A percentile compares a stretch with the other conserved stretches of the same genome.
Evolutionary conservation across 1,284 basidiomycete species (phyloP).

Genomic region (Schizophyllum amplum): DNA sequence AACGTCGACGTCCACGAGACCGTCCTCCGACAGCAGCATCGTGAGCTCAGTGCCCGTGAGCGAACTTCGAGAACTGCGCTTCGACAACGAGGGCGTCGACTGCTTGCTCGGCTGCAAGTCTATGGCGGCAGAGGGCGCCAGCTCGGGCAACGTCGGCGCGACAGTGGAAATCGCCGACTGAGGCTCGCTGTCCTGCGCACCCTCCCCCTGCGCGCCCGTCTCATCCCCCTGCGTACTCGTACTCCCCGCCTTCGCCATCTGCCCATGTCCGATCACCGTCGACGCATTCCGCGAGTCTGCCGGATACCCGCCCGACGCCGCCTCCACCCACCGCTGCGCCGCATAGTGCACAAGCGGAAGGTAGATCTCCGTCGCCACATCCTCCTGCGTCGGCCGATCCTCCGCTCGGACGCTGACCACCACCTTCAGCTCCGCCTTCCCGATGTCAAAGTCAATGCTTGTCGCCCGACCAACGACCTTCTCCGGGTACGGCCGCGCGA

Average conservation of each 20-base stretch:
- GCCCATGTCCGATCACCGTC: constrained; percentile 12
- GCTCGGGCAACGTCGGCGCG: not conserved
- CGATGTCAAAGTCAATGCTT: constrained; percentile 72
- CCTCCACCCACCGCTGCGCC: constrained; percentile 22
- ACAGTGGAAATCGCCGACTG: not conserved
- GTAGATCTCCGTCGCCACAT: constrained; percentile 75
- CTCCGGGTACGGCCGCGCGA: constrained; percentile 75
- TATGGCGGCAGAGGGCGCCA: not conserved
- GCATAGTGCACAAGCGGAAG: constrained; percentile 89
- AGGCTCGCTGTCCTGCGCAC: not conserved
- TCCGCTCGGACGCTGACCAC: constrained; percentile 51
- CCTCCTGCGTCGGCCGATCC: constrained; percentile 32
- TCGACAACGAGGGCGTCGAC: not conserved
- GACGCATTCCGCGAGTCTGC: constrained; percentile 16
- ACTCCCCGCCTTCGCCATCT: no score
- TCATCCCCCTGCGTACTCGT: no score
- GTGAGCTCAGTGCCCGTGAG: constrained; percentile 1
- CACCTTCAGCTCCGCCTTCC: constrained; percentile 61
- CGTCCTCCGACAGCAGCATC: constrained; percentile 14
- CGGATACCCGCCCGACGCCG: constrained; percentile 9
- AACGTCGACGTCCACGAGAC: constrained; percentile 33
- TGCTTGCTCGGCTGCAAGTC: not conserved
- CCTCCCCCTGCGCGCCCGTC: not conserved
- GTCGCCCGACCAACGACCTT: constrained; percentile 63
- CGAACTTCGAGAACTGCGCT: not conserved